Conservation (phyloP, 495 filamentous ascomycete genomes). For the Aspergillus sparsus region DNA sequence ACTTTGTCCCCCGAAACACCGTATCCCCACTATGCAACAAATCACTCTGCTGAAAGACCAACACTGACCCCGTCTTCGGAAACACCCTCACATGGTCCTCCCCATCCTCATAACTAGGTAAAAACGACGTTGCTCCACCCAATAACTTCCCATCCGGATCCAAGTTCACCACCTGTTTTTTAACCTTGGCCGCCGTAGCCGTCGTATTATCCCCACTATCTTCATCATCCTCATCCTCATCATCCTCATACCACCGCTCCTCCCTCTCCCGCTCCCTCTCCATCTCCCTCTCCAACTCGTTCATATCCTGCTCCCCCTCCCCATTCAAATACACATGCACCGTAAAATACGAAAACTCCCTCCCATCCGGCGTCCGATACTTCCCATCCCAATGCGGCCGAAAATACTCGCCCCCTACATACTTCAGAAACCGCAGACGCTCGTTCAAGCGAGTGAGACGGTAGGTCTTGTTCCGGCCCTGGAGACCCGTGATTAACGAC, state of each 20-base stretch:
- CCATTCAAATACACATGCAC: slow-evolving; percentile 83
- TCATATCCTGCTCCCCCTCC: slow-evolving; percentile 45
- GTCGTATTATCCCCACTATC: no score
- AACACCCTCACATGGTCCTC: slow-evolving; percentile 58
- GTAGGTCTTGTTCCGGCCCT: slow-evolving; percentile 51
- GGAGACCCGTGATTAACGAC: slow-evolving; percentile 47
- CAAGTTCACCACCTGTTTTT: slow-evolving; percentile 14
- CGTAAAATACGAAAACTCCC: slow-evolving; percentile 68
- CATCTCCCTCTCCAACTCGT: slow-evolving; percentile 32
- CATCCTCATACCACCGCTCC: background rate
- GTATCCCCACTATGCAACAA: slow-evolving; percentile 74
- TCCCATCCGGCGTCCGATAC: slow-evolving; percentile 60
- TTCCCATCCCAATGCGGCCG: slow-evolving; percentile 74
- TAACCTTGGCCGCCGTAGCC: no score
- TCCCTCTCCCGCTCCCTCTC: slow-evolving; percentile 16
- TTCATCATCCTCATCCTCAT: no score
- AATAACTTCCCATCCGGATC: slow-evolving; percentile 24
- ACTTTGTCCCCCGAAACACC: slow-evolving; percentile 67
- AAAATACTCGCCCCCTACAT: slow-evolving; percentile 76
- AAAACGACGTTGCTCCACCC: slow-evolving; percentile 67
- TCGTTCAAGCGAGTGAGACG: slow-evolving; percentile 68
- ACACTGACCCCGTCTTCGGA: slow-evolving; percentile 66
- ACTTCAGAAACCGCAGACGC: slow-evolving; percentile 77
- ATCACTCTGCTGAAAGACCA: slow-evolving; percentile 73
- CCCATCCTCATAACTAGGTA: slow-evolving; percentile 44